These are phyloP conservation scores for Trametes punicea DNA, from an alignment of 768 basidiomycete species.

Conservation along the genomic window DNA sequence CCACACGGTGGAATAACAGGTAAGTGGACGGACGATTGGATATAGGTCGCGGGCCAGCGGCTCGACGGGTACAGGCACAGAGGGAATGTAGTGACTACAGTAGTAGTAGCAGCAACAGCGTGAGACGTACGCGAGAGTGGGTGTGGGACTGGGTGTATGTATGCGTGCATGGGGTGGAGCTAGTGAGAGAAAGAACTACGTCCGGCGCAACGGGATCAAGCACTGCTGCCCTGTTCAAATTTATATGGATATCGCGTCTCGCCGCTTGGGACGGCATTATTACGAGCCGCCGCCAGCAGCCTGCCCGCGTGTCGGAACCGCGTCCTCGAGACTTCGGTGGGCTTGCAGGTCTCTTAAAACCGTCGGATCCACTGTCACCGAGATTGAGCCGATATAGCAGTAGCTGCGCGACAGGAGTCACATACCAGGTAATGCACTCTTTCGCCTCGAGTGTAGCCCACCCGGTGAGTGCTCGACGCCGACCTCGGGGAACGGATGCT, in stretches of 20 bases:
- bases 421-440: constrained; percentile 58
- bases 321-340: constrained; percentile 74
- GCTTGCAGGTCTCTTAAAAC: constrained; percentile 87
- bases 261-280: neutral
- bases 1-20: neutral
- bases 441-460: constrained; percentile 85
- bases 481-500: constrained; percentile 70
- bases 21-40: constrained; percentile 1
- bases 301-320: constrained; percentile 16
- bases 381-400: constrained; percentile 10
- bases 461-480: constrained; percentile 57
- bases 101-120: constrained; percentile 1
- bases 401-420: constrained; percentile 2
- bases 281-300: constrained; percentile 2
- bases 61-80: constrained; percentile 9
- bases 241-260: constrained; percentile 10
- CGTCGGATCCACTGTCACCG: constrained; percentile 80
- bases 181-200: constrained; percentile 7
- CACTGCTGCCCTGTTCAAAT: constrained; percentile 19
- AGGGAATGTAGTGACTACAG: constrained; percentile 11
- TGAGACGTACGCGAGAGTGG: constrained; percentile 7
- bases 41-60: constrained; percentile 12
- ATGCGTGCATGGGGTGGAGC: constrained; percentile 11
- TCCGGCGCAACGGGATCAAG: constrained; percentile 17
- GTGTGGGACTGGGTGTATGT: constrained; percentile 9